Evolutionary conservation across 305 asterid species (phyloP).

Genomic region (Fraxinus platypoda): DNA sequence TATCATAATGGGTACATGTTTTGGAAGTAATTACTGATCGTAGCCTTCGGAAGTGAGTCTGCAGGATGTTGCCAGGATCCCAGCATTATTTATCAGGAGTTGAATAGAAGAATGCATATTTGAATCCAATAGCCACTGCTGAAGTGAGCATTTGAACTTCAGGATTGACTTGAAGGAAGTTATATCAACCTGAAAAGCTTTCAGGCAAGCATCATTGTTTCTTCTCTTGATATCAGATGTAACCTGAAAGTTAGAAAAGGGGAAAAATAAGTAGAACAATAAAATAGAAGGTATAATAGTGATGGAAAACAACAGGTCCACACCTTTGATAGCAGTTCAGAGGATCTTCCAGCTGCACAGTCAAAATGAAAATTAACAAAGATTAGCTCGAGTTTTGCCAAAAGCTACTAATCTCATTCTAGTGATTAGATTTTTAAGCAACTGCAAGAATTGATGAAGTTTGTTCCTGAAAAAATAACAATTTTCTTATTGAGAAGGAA

Average conservation of each 20-base stretch:
- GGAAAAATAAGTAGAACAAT: conserved; percentile 12
- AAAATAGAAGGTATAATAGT: not conserved
- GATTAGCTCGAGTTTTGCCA: conserved; percentile 2
- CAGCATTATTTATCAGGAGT: conserved; percentile 86
- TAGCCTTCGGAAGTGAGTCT: conserved; percentile 66
- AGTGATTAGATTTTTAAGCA: not conserved
- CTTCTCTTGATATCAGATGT: conserved; percentile 48
- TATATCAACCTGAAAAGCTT: conserved; percentile 69
- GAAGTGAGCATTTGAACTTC: conserved; percentile 62
- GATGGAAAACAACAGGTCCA: not conserved
- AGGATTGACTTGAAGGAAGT: conserved; percentile 66
- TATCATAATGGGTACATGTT: conserved; percentile 2
- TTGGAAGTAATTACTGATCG: conserved; percentile 55
- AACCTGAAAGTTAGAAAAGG: conserved; percentile 41
- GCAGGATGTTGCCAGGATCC: conserved; percentile 70
- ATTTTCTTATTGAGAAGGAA: not conserved
- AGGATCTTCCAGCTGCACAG: conserved; percentile 80
- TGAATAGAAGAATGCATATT: conserved; percentile 74
- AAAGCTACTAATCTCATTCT: not conserved
- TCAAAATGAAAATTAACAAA: conserved; percentile 20
- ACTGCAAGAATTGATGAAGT: not conserved
- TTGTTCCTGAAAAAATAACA: not conserved
- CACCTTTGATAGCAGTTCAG: conserved; percentile 61
- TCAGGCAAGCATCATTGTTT: conserved; percentile 49
- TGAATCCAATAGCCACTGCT: conserved; percentile 74